These are phyloP conservation scores for Colletotrichum abscissum DNA, from an alignment of 2,329 filamentous ascomycete species.

Conservation along the genomic window DNA sequence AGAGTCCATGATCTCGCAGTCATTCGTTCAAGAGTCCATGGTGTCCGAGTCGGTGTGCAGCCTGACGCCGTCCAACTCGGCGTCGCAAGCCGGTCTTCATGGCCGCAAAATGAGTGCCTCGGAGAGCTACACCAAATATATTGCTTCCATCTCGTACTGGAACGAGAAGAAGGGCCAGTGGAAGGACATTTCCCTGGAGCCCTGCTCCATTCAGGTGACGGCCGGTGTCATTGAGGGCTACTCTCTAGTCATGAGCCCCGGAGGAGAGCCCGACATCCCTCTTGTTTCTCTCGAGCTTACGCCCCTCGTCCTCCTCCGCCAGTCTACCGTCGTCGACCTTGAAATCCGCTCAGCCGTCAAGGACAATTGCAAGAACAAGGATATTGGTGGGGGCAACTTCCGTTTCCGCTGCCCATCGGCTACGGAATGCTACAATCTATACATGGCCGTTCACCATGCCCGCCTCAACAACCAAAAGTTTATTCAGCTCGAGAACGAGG, in stretches of 20 bases:
- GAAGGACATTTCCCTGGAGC: constrained; percentile 66
- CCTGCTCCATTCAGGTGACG: constrained; percentile 66
- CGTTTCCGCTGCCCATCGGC: constrained; percentile 87
- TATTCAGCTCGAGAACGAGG: constrained; percentile 74
- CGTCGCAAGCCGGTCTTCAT: constrained; percentile 75
- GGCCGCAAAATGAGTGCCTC: constrained; percentile 60
- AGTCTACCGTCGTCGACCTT: constrained; percentile 92
- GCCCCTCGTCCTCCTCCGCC: constrained; percentile 87
- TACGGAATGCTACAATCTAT: constrained; percentile 84
- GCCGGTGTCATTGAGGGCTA: constrained; percentile 71
- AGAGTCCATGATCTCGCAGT: constrained; percentile 52
- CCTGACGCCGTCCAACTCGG: constrained; percentile 82
- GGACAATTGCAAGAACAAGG: constrained; percentile 74
- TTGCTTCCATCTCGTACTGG: constrained; percentile 71
- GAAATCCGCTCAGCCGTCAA: constrained; percentile 91
- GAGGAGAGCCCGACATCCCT: constrained; percentile 49
- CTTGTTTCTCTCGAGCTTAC: constrained; percentile 85
- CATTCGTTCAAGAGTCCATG: constrained; percentile 45
- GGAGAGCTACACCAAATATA: constrained; percentile 59
- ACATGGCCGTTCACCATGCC: constrained; percentile 86
- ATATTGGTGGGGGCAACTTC: constrained; percentile 78
- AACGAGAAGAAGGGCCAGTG: constrained; percentile 68
- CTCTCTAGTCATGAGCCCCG: constrained; percentile 48
- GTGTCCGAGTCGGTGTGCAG: constrained; percentile 67
- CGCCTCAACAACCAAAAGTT: constrained; percentile 95